These are phyloP conservation scores for Heteromeles arbutifolia DNA, from an alignment of 306 rosid genomes.

Conservation along the genomic window DNA sequence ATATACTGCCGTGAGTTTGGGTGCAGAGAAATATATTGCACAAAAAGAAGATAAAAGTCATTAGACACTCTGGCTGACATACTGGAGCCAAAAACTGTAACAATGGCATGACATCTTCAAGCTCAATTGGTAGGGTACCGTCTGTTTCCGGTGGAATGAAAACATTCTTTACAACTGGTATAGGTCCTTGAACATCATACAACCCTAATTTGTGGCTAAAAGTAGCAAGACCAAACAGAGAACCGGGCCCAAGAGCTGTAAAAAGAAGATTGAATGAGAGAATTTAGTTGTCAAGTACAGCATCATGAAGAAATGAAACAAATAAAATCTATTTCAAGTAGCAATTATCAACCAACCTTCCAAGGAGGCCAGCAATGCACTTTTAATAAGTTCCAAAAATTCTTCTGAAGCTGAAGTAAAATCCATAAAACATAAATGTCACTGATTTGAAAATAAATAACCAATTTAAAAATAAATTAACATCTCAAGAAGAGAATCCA, in stretches of 20 bases:
- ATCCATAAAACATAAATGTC: slow-evolving; percentile 10
- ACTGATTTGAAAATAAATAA: not conserved
- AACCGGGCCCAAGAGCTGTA: slow-evolving; percentile 92
- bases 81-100: slow-evolving; percentile 96
- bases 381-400: slow-evolving; percentile 87
- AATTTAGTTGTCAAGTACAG: slow-evolving; percentile 10
- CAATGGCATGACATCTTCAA: slow-evolving; percentile 97
- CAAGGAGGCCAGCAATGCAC: slow-evolving; percentile 90
- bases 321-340: slow-evolving; percentile 9
- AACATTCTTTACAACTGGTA: slow-evolving; percentile 80
- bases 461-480: not conserved
- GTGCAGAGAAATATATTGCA: not conserved
- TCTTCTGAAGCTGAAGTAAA: slow-evolving; percentile 87
- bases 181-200: slow-evolving; percentile 94
- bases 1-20: not conserved
- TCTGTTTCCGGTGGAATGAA: slow-evolving; percentile 81
- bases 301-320: slow-evolving; percentile 14
- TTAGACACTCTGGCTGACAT: slow-evolving; percentile 27
- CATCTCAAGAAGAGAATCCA: not conserved
- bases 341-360: slow-evolving; percentile 67
- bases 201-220: slow-evolving; percentile 95
- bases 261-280: slow-evolving; percentile 2
- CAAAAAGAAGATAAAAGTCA: not conserved
- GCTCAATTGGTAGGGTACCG: slow-evolving; percentile 64
- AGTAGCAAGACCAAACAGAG: slow-evolving; percentile 94